phyloP scores from a whole-genome alignment of 371 early-diverging fungal species.

The Mucor indicus region DNA sequence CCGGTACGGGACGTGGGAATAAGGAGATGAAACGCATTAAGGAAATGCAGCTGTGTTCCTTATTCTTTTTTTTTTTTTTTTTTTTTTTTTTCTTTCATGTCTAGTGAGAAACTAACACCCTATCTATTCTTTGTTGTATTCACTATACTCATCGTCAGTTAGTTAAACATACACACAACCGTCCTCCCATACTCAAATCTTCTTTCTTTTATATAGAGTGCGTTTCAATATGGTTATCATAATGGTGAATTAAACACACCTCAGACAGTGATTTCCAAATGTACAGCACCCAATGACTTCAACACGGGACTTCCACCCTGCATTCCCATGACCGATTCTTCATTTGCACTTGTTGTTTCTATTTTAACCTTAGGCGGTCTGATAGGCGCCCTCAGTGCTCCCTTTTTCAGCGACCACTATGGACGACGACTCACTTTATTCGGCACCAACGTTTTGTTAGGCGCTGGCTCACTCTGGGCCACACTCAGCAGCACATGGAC shows the following conservation, averaged over 20 bases:
- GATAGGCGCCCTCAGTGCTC: slow-evolving; percentile 75
- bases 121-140: slow-evolving; percentile 41
- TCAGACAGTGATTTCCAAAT: slow-evolving; percentile 65
- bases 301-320: slow-evolving; percentile 58
- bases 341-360: slow-evolving; percentile 70
- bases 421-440: slow-evolving; percentile 76
- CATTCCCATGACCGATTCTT: slow-evolving; percentile 77
- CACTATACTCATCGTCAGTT: slow-evolving; percentile 32
- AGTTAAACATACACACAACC: background rate
- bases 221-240: slow-evolving; percentile 83
- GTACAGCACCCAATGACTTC: slow-evolving; percentile 20
- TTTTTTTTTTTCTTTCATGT: slow-evolving; percentile 3
- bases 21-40: no score
- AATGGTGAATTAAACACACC: slow-evolving; percentile 82
- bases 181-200: background rate
- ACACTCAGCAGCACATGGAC: slow-evolving; percentile 49
- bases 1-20: no score
- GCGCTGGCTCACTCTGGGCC: slow-evolving; percentile 66
- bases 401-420: slow-evolving; percentile 62
- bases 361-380: slow-evolving; percentile 80
- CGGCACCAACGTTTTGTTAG: slow-evolving; percentile 59
- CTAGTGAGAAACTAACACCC: slow-evolving; percentile 17
- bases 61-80: background rate
- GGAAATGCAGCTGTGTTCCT: no score
- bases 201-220: slow-evolving; percentile 30